Conservation (phyloP, 352 stramenopile species). For the Pythium rishiriense region DNA sequence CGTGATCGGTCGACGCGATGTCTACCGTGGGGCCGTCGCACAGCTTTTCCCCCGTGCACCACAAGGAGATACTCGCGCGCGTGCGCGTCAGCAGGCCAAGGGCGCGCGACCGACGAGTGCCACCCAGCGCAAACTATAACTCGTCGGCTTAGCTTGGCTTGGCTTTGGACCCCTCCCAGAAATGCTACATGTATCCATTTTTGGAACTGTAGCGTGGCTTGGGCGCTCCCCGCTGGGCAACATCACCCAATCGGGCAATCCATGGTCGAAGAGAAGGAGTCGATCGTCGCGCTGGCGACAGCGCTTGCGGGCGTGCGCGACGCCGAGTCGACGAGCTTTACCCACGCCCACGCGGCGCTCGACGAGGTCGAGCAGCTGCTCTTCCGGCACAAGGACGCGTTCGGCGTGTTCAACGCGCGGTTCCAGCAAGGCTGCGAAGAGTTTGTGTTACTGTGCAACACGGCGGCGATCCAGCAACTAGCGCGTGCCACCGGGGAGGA, state of each 20-base stretch:
- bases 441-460: conserved; percentile 64
- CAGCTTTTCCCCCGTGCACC: neutral
- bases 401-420: conserved; percentile 34
- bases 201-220: neutral
- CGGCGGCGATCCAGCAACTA: conserved; percentile 50
- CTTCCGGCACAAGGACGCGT: conserved; percentile 50
- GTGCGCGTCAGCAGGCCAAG: neutral
- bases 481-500: conserved; percentile 19
- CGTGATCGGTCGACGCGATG: neutral
- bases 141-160: neutral
- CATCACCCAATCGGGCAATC: neutral
- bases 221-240: neutral
- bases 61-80: neutral
- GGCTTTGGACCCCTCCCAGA: neutral
- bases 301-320: conserved; percentile 36
- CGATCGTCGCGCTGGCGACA: conserved; percentile 45
- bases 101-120: neutral
- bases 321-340: conserved; percentile 12
- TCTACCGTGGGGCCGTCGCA: neutral
- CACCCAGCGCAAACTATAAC: neutral
- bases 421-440: conserved; percentile 68
- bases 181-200: conserved; percentile 7
- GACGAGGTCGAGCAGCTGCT: conserved; percentile 42
- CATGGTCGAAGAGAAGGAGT: conserved; percentile 36
- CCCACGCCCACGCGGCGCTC: conserved; percentile 30